Percentiles rank a stretch among this genome's conserved stretches.
Evolutionary conservation across 2,329 filamentous ascomycete genomes (phyloP).

Genomic region (Penicillium sp.): DNA sequence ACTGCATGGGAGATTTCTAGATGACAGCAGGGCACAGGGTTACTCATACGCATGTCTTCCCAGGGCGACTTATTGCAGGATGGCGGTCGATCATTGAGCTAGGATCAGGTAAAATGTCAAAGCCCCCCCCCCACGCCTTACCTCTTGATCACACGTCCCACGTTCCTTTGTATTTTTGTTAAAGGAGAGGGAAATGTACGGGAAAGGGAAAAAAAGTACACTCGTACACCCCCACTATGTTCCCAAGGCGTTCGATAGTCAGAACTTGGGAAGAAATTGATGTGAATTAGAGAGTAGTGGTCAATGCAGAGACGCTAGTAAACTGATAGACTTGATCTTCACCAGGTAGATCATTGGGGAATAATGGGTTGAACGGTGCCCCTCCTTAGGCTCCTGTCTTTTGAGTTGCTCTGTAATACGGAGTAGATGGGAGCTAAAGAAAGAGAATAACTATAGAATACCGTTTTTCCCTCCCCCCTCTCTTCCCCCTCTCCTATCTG

Average conservation of each 20-base stretch:
- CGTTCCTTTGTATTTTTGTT: constrained; percentile 9
- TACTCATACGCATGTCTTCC: constrained; percentile 29
- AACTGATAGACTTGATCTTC: constrained; percentile 32
- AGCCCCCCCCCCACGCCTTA: constrained; percentile 12
- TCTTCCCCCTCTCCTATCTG: neutral
- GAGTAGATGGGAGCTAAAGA: no score
- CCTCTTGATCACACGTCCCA: constrained; percentile 16
- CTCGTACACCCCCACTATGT: neutral
- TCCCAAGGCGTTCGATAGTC: constrained; percentile 7
- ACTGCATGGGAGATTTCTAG: constrained; percentile 27
- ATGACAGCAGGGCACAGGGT: constrained; percentile 33
- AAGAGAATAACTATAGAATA: neutral
- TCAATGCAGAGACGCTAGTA: constrained; percentile 30
- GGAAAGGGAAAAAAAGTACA: neutral
- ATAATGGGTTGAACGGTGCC: neutral
- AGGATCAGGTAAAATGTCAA: constrained; percentile 23
- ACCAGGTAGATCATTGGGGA: constrained; percentile 26
- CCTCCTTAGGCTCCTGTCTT: neutral
- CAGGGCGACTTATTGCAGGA: constrained; percentile 32
- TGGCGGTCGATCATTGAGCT: constrained; percentile 32
- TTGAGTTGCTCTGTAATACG: neutral
- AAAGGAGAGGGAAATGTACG: constrained; percentile 17
- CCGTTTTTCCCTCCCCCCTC: neutral
- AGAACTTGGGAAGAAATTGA: neutral
- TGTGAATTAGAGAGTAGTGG: constrained; percentile 17